Base-by-base conservation (phyloP, 176 grass and related monocot genomes). In the Triticum monococcum region DNA sequence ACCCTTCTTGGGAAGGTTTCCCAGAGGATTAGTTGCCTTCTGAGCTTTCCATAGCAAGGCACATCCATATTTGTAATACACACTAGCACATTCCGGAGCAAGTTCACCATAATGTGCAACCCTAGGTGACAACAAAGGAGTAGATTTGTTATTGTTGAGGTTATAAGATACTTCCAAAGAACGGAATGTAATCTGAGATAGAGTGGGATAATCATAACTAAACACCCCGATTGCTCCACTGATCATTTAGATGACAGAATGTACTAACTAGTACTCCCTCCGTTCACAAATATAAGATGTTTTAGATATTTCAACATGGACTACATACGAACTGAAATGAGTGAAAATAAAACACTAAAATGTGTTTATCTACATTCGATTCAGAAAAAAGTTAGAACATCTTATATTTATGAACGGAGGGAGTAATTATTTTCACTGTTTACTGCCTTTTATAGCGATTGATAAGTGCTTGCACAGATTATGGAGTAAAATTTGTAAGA, bases 11-110 rank as follows among this genome's bases (percentile, higher is more conserved):
- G 91, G 90, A 68, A 95, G 85, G 86, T 90, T 86, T 14, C 31
- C 96, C 52, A 98, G 64, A 46, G 90, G 88, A 75, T 91, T 92
- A 18, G 84, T 70, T 79, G 94, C 96, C 77, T 98, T 94, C 84
- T 98, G 91, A 71, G 91, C 88, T 86, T 98, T 98, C 69, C 86
- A 95, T 18, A 98, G 86, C 37, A 98, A 78, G 28, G 93, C 93
- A 26, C 71, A 76, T 45, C 96, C 96, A 17, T 98, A 98, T 48
- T 92, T 94, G 87, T 91, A 98, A 67, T 98, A 98, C 8, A 93
- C 79, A 69, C 84, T 94, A 52, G 64, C 91, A 91, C 96, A 98
- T 85, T 92, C 91, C 14, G 74, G 85, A 60, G 91, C 88, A 65
- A 95, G 88, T 67, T 98, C 96, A 64, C 96, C 96, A 82, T 91